A percentile compares a stretch with the other conserved stretches of the same genome.
These are phyloP conservation scores for Mycena galericulata DNA, from an alignment of 768 basidiomycete genomes.

Conservation along the genomic window DNA sequence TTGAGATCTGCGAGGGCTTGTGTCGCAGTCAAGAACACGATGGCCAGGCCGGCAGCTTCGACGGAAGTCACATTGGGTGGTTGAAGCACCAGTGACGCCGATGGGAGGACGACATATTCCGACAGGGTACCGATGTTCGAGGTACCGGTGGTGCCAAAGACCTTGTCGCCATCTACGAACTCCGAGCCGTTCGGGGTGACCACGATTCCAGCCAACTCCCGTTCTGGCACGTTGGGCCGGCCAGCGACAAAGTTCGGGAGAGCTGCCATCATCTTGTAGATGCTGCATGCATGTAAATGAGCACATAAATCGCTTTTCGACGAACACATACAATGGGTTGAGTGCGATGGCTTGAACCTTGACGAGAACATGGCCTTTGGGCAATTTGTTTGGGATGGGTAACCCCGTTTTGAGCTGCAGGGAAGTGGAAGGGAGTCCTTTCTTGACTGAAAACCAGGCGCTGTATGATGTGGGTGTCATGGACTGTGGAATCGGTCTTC, in stretches of 20 bases:
- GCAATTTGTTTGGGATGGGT: constrained; percentile 40
- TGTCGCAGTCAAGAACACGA: constrained; percentile 69
- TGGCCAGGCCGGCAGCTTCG: constrained; percentile 70
- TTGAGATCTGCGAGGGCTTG: constrained; percentile 61
- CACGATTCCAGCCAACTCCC: constrained; percentile 74
- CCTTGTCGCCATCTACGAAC: constrained; percentile 68
- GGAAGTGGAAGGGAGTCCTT: constrained; percentile 14
- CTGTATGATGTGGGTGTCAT: constrained; percentile 19
- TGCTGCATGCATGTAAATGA: constrained; percentile 50
- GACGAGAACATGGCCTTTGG: constrained; percentile 59
- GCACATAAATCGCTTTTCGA: neutral
- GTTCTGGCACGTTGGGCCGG: constrained; percentile 66
- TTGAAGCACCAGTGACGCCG: constrained; percentile 52
- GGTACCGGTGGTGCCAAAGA: constrained; percentile 73
- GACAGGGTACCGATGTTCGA: constrained; percentile 70
- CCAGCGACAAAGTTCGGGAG: constrained; percentile 59
- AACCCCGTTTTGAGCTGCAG: constrained; percentile 36
- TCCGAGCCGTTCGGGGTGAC: constrained; percentile 64
- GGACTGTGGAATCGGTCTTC: no score
- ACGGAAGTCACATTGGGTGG: constrained; percentile 53
- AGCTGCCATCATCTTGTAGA: constrained; percentile 65
- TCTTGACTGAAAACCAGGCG: constrained; percentile 12
- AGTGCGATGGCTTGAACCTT: constrained; percentile 66
- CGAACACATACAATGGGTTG: constrained; percentile 69
- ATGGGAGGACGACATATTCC: constrained; percentile 65